These are phyloP conservation scores for Diddensiella caesifluorescens DNA, from an alignment of 805 yeast genomes.

Conservation along the genomic window DNA sequence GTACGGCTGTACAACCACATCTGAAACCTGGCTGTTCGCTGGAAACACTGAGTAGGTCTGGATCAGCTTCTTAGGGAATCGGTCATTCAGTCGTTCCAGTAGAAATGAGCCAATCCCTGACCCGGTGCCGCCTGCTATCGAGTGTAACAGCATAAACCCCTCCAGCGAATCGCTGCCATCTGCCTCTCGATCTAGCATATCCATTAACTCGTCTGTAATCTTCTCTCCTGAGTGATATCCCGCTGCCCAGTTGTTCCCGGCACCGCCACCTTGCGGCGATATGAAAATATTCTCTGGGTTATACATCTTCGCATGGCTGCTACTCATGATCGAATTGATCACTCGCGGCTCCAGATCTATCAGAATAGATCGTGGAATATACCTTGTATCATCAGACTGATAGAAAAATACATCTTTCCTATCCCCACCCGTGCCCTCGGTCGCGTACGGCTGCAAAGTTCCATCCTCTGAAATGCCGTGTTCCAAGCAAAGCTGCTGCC, in stretches of 20 bases:
- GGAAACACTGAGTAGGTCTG: slow-evolving; percentile 89
- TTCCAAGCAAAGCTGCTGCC: slow-evolving; percentile 83
- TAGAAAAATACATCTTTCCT: slow-evolving; percentile 81
- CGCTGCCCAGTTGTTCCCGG: slow-evolving; percentile 93
- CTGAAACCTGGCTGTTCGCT: slow-evolving; percentile 69
- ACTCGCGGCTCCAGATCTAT: slow-evolving; percentile 87
- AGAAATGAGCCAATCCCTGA: slow-evolving; percentile 87
- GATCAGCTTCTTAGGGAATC: slow-evolving; percentile 74
- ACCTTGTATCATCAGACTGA: slow-evolving; percentile 64
- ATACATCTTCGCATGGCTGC: slow-evolving; percentile 56
- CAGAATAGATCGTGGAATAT: slow-evolving; percentile 82
- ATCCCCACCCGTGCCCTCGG: slow-evolving; percentile 44
- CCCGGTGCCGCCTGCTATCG: slow-evolving; percentile 99
- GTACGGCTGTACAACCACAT: slow-evolving; percentile 98
- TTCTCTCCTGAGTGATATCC: slow-evolving; percentile 75
- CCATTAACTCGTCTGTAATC: slow-evolving; percentile 67
- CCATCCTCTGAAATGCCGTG: slow-evolving; percentile 80
- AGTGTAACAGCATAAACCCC: slow-evolving; percentile 85
- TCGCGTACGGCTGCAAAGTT: slow-evolving; percentile 37
- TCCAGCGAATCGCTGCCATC: slow-evolving; percentile 87
- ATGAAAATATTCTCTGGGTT: slow-evolving; percentile 78
- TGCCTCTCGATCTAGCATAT: slow-evolving; percentile 81
- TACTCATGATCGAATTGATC: slow-evolving; percentile 53
- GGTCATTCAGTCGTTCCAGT: slow-evolving; percentile 71
- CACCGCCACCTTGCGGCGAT: slow-evolving; percentile 81